These are phyloP conservation scores for Lactarius hatsudake DNA, from an alignment of 768 basidiomycete species.

Conservation along the genomic window DNA sequence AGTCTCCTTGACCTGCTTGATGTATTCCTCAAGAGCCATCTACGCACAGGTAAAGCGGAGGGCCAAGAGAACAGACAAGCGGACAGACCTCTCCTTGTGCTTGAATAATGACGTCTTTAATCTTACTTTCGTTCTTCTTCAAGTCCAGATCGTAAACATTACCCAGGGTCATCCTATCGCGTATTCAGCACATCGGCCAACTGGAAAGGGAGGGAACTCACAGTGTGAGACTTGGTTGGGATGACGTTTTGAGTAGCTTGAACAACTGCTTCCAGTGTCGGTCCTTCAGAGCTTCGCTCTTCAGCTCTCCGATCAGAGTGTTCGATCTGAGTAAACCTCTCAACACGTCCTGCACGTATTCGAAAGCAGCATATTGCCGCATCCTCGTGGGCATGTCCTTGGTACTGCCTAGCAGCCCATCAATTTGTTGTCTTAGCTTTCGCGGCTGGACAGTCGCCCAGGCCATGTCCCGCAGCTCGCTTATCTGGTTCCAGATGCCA, in stretches of 20 bases:
- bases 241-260: constrained; percentile 76
- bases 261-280: constrained; percentile 98
- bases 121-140: constrained; percentile 84
- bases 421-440: constrained; percentile 91
- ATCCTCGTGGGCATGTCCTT: constrained; percentile 99
- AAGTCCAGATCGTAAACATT: constrained; percentile 96
- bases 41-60: constrained; percentile 41
- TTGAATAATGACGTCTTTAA: constrained; percentile 95
- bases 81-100: constrained; percentile 87
- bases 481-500: constrained; percentile 93
- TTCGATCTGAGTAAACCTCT: constrained; percentile 88
- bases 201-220: constrained; percentile 35
- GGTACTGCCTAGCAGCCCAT: constrained; percentile 86
- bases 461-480: constrained; percentile 79
- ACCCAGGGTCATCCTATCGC: constrained; percentile 83
- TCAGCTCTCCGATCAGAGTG: constrained; percentile 84
- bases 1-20: constrained; percentile 93
- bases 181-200: constrained; percentile 17
- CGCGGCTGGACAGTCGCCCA: constrained; percentile 95
- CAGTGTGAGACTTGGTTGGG: constrained; percentile 74
- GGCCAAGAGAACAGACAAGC: constrained; percentile 7
- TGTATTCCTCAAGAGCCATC: constrained; percentile 95
- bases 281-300: constrained; percentile 95
- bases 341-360: constrained; percentile 92
- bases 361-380: constrained; percentile 98